Evolutionary conservation across 805 yeast species (phyloP).

Genomic region (Lachancea thermotolerans): DNA sequence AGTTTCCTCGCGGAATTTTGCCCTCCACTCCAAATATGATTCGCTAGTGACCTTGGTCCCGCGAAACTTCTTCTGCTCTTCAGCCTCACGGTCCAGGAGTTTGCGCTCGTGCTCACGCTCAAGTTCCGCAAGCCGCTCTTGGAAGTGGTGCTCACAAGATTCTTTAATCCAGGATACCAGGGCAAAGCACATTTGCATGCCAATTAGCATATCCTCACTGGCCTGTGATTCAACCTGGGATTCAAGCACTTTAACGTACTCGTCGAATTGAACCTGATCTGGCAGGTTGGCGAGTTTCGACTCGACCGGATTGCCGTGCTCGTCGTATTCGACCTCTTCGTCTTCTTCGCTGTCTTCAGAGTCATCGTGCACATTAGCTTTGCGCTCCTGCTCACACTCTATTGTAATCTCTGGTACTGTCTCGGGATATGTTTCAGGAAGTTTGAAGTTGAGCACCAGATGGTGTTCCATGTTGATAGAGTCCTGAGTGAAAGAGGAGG

Average conservation of each 20-base stretch:
- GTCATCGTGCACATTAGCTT: constrained; percentile 27
- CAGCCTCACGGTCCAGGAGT: constrained; percentile 58
- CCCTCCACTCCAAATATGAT: constrained; percentile 68
- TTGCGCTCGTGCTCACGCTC: constrained; percentile 56
- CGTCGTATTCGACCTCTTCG: constrained; percentile 36
- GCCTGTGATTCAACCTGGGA: constrained; percentile 33
- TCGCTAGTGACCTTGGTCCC: constrained; percentile 88
- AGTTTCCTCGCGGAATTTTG: constrained; percentile 61
- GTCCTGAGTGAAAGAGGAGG: constrained; percentile 11
- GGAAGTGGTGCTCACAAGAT: constrained; percentile 63
- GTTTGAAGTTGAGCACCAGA: constrained; percentile 52
- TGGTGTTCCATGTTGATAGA: constrained; percentile 52
- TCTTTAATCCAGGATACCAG: constrained; percentile 74
- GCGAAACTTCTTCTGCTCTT: constrained; percentile 81
- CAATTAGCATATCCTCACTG: constrained; percentile 60
- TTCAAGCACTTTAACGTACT: constrained; percentile 35
- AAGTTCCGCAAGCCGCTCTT: constrained; percentile 43
- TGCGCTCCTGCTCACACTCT: constrained; percentile 26
- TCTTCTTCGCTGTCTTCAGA: constrained; percentile 33
- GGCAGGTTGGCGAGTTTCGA: constrained; percentile 44
- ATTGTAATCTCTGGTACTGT: constrained; percentile 56
- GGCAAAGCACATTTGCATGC: constrained; percentile 88
- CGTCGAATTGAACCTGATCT: constrained; percentile 51
- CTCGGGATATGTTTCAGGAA: constrained; percentile 80
- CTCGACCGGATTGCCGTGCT: constrained; percentile 42